Evolutionary conservation across 768 basidiomycete genomes (phyloP).

Genomic region (Boletus rubescentipes): DNA sequence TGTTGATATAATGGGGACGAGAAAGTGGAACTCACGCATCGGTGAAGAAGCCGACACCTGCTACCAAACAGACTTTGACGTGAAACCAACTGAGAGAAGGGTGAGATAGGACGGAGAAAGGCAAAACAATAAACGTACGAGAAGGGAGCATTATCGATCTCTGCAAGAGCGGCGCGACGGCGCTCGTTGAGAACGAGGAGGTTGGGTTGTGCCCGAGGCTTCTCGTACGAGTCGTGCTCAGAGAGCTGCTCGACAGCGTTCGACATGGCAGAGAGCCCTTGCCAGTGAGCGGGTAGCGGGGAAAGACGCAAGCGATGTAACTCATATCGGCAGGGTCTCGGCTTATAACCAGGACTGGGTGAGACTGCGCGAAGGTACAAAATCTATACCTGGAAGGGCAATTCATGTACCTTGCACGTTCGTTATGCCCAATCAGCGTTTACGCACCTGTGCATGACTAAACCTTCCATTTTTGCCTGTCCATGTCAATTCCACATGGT

Average conservation of each 20-base stretch:
- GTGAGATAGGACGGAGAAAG: not conserved
- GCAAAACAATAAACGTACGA: constrained; percentile 49
- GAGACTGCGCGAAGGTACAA: no score
- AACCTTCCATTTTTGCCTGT: no score
- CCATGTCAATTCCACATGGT: no score
- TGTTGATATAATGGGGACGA: not conserved
- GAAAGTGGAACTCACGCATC: constrained; percentile 55
- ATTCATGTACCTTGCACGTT: constrained; percentile 32
- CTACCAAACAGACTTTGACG: constrained; percentile 65
- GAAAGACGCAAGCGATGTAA: not conserved
- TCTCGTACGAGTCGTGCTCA: constrained; percentile 33
- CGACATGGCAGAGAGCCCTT: constrained; percentile 16
- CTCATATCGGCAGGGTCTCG: not conserved
- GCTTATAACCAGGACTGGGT: constrained; percentile 9
- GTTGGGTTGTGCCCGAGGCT: constrained; percentile 20
- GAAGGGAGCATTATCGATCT: constrained; percentile 86
- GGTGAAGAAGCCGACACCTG: constrained; percentile 91
- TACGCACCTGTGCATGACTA: no score
- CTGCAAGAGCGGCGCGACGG: constrained; percentile 76
- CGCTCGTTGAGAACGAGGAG: constrained; percentile 58
- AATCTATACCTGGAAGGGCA: not conserved
- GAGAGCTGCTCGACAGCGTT: constrained; percentile 23
- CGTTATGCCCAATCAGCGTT: no score
- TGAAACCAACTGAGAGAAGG: constrained; percentile 68
- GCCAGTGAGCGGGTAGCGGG: not conserved